Evolutionary conservation across 1,284 basidiomycete genomes (phyloP), one percentile per base, ranked within the genome.

Genomic region (Cyathus pygmaeus): DNA sequence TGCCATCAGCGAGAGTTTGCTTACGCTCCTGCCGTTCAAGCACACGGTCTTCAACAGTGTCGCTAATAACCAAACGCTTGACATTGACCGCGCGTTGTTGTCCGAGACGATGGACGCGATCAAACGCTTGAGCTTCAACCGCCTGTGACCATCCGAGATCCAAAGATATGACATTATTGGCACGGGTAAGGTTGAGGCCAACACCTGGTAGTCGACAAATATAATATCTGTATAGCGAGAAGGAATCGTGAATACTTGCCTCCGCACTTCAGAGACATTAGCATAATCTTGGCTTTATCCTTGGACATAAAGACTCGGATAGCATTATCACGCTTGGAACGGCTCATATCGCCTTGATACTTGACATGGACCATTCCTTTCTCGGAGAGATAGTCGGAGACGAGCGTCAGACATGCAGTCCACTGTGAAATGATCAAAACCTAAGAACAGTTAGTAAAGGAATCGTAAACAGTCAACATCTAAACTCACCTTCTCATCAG

Each of bases 141-240:
- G 89, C 89, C 42, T 81, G 81, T 21, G 84, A 86, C 89, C 88
- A 88, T 17, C 83, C 85, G 36, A 88, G 80, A 67, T 89, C 89
- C 44, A 90, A 75, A 17, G 84, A 85, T 50, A 90, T 87, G 47
- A 89, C 86, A 53, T 87, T 84, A 70, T 88, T 89, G 9, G 86
- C 87, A 21, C 87, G 80, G 27, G 85, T 88, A 9, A 89, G 73
- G 65, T 87, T 88, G 58, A 86, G 71, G n/a, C 86, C 85, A 39
- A 86, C 84, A 51, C 83, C 80, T 4, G 57, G 57, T 7, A 30
- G 51, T 51, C 24, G 24, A 24, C 29, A 29, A 55, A 26, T 27
- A 19, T 26, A 41, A 27, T 23, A 21, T 36, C n/a, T 33, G 15
- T 7, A 57, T 52, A 44, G 55, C 9, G 53, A 27, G 49, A 30